A percentile compares a stretch with the other conserved stretches of the same genome.
These are phyloP conservation scores for Lobulomyces angularis DNA, from an alignment of 192 early-diverging fungal genomes.

Conservation along the genomic window DNA sequence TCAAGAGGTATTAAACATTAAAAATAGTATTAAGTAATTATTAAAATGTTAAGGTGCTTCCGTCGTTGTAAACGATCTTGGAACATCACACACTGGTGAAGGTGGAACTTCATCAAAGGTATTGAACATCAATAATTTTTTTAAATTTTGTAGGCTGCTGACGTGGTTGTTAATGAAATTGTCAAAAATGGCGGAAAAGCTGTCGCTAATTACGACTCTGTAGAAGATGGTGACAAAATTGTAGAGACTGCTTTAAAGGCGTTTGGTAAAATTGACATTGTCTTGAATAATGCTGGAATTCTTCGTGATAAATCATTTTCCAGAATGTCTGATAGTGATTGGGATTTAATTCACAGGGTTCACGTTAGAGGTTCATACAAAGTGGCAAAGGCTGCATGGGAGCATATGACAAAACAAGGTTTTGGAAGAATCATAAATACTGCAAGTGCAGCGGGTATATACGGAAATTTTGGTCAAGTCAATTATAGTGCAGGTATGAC, in stretches of 20 bases:
- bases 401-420: conserved; percentile 87
- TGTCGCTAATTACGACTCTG: conserved; percentile 94
- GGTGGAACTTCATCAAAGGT: conserved; percentile 47
- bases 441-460: conserved; percentile 93
- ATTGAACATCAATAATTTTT: background rate
- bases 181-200: conserved; percentile 74
- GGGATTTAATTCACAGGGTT: conserved; percentile 85
- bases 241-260: conserved; percentile 91
- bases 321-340: conserved; percentile 95
- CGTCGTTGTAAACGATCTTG: conserved; percentile 95
- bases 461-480: conserved; percentile 96
- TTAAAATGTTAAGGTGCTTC: conserved; percentile 52
- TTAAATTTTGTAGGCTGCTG: conserved; percentile 54
- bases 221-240: conserved; percentile 95
- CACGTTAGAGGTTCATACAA: conserved; percentile 92
- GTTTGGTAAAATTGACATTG: conserved; percentile 87
- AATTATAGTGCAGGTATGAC: conserved; percentile 68
- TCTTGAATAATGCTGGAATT: conserved; percentile 98
- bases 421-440: conserved; percentile 86
- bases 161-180: conserved; percentile 92
- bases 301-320: conserved; percentile 94
- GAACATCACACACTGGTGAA: conserved; percentile 63
- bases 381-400: conserved; percentile 95
- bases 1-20: conserved; percentile 36
- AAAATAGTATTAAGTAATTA: background rate